phyloP scores from a whole-genome alignment of 2,329 filamentous ascomycete genomes.

The Aureobasidium subglaciale region DNA sequence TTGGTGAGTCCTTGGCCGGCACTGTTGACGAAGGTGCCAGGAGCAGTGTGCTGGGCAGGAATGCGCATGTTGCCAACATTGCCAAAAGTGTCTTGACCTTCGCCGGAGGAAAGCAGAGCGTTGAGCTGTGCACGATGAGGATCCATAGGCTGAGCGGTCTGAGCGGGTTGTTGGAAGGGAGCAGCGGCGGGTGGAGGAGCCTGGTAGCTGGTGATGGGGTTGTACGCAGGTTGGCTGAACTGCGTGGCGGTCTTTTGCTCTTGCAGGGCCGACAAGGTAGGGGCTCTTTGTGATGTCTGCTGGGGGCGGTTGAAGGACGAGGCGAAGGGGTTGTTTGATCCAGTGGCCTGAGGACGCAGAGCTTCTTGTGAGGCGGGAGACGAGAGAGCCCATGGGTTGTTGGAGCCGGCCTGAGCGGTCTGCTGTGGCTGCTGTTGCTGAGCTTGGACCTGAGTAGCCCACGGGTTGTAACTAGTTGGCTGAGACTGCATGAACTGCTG shows the following conservation, averaged over 20 bases:
- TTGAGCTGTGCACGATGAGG: constrained; percentile 70
- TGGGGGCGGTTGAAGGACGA: constrained; percentile 55
- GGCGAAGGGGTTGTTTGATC: constrained; percentile 97
- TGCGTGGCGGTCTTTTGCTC: constrained; percentile 74
- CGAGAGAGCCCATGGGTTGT: constrained; percentile 78
- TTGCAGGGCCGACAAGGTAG: constrained; percentile 66
- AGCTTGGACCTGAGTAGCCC: constrained; percentile 35
- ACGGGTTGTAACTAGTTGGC: constrained; percentile 50
- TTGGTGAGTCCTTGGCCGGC: constrained; percentile 72
- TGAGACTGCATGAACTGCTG: constrained; percentile 50
- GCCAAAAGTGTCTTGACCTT: constrained; percentile 94
- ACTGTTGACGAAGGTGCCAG: constrained; percentile 93
- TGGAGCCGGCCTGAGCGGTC: constrained; percentile 68
- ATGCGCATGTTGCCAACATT: constrained; percentile 96
- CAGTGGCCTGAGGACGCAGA: constrained; percentile 76
- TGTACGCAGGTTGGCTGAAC: constrained; percentile 48
- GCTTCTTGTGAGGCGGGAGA: constrained; percentile 52
- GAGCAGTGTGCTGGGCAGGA: constrained; percentile 90
- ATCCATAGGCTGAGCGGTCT: constrained; percentile 35
- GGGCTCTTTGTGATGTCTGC: constrained; percentile 51
- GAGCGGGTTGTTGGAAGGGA: constrained; percentile 37
- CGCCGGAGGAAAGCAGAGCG: constrained; percentile 73
- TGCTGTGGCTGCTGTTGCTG: constrained; percentile 52
- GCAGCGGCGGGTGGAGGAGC: constrained; percentile 41
- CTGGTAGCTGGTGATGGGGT: constrained; percentile 30